phyloP scores from a whole-genome alignment of 352 stramenopile genomes.

The Phytophthora sp. region DNA sequence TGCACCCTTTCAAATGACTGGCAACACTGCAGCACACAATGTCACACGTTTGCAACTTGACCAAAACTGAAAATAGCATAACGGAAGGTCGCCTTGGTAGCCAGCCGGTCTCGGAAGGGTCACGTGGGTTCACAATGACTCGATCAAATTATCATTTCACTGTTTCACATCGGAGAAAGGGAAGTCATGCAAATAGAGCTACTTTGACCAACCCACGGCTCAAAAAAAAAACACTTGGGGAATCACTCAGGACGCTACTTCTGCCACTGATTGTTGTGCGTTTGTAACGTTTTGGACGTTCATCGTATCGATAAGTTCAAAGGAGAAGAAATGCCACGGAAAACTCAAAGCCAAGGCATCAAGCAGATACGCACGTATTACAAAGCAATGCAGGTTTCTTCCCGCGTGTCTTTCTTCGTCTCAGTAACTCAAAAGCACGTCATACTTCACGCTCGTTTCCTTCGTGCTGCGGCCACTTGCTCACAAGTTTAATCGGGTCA shows the following conservation, averaged over 20 bases:
- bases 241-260: constrained; percentile 23
- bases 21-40: too few species aligned
- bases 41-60: not conserved
- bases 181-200: constrained; percentile 2
- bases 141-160: constrained; percentile 17
- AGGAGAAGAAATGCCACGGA: constrained; percentile 29
- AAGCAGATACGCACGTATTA: constrained; percentile 55
- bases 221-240: constrained; percentile 1
- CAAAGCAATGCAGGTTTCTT: constrained; percentile 41
- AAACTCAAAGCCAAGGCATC: constrained; percentile 42
- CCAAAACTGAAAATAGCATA: constrained; percentile 19
- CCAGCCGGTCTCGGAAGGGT: constrained; percentile 28
- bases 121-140: constrained; percentile 17
- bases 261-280: constrained; percentile 18
- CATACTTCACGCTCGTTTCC: constrained; percentile 25
- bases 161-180: constrained; percentile 4
- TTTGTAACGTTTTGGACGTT: constrained; percentile 20
- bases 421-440: constrained; percentile 21
- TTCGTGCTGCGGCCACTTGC: constrained; percentile 25
- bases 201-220: constrained; percentile 5
- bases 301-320: constrained; percentile 24
- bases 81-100: constrained; percentile 16
- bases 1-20: too few species aligned
- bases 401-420: constrained; percentile 21
- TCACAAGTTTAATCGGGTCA: constrained; percentile 17